phyloP scores from a whole-genome alignment of 768 basidiomycete species.

The Kwoniella sp. region DNA sequence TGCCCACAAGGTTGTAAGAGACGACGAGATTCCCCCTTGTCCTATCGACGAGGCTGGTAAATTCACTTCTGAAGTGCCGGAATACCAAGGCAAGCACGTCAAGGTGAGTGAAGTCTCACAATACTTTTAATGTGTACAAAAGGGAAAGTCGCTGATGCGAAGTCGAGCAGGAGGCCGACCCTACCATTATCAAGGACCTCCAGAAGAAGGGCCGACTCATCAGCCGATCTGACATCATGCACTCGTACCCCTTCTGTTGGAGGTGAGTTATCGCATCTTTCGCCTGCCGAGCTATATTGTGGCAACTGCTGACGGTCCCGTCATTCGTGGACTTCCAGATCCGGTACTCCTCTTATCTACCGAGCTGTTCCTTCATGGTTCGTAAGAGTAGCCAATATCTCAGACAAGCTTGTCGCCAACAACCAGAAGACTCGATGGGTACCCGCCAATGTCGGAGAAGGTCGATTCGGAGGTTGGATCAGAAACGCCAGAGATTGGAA shows the following conservation, averaged over 20 bases:
- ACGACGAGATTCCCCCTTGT: slow-evolving; percentile 93
- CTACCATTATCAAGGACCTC: slow-evolving; percentile 85
- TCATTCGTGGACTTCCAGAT: slow-evolving; percentile 64
- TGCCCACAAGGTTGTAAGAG: slow-evolving; percentile 74
- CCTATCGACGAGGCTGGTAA: slow-evolving; percentile 86
- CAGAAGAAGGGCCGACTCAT: slow-evolving; percentile 85
- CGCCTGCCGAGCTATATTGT: too few relatives aligned
- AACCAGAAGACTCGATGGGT: slow-evolving; percentile 94
- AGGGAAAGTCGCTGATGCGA: slow-evolving; percentile 12
- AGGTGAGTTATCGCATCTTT: slow-evolving; percentile 66
- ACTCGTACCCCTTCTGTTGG: slow-evolving; percentile 98
- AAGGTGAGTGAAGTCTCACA: slow-evolving; percentile 64
- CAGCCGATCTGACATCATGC: slow-evolving; percentile 79
- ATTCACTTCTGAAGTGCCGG: slow-evolving; percentile 85
- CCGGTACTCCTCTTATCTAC: slow-evolving; percentile 91
- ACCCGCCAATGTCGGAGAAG: slow-evolving; percentile 83
- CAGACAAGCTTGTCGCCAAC: slow-evolving; percentile 83
- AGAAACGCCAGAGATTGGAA: slow-evolving; percentile 99
- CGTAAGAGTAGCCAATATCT: slow-evolving; percentile 79
- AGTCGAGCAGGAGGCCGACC: slow-evolving; percentile 74
- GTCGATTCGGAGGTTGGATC: slow-evolving; percentile 95
- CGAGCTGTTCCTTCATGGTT: slow-evolving; percentile 97
- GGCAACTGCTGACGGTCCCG: too few relatives aligned
- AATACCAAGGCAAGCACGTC: slow-evolving; percentile 83
- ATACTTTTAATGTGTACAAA: neutral